Conservation (phyloP, 2,329 filamentous ascomycete genomes). For the Sclerotinia nivalis region DNA sequence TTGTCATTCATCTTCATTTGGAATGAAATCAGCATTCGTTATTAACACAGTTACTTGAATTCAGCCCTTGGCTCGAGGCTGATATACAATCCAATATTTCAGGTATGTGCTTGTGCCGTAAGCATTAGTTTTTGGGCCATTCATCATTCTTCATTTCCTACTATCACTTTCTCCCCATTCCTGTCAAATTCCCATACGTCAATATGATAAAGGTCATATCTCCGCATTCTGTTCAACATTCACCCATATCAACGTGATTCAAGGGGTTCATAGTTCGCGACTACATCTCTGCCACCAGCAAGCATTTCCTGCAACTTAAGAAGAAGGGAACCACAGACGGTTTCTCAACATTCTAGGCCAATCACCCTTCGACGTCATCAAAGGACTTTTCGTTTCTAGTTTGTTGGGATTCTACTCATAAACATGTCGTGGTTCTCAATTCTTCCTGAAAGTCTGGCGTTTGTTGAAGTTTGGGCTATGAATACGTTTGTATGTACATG, state of each 20-base stretch:
- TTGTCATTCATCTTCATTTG: neutral
- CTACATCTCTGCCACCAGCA: neutral
- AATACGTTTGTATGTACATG: constrained; percentile 50
- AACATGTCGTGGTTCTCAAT: constrained; percentile 66
- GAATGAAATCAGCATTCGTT: neutral
- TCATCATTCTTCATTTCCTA: constrained; percentile 10
- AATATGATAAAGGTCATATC: constrained; percentile 13
- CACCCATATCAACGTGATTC: constrained; percentile 5
- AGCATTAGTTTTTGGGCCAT: constrained; percentile 13
- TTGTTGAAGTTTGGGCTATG: constrained; percentile 62
- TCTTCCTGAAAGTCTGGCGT: constrained; percentile 57
- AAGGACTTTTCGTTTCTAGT: no score
- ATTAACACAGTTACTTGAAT: neutral
- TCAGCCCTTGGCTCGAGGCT: neutral
- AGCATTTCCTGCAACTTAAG: constrained; percentile 5
- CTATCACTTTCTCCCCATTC: constrained; percentile 4
- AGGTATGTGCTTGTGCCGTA: constrained; percentile 9
- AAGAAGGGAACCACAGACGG: neutral
- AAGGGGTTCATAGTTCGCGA: constrained; percentile 9
- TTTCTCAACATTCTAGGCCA: neutral
- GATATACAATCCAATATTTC: neutral
- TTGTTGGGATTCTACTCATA: neutral
- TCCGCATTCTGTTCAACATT: neutral
- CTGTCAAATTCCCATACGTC: neutral
- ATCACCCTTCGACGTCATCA: neutral